A percentile compares a stretch with the other conserved stretches of the same genome.
Conservation (phyloP, 176 grass and related monocot genomes). For the Rhynchospora tenuis region DNA sequence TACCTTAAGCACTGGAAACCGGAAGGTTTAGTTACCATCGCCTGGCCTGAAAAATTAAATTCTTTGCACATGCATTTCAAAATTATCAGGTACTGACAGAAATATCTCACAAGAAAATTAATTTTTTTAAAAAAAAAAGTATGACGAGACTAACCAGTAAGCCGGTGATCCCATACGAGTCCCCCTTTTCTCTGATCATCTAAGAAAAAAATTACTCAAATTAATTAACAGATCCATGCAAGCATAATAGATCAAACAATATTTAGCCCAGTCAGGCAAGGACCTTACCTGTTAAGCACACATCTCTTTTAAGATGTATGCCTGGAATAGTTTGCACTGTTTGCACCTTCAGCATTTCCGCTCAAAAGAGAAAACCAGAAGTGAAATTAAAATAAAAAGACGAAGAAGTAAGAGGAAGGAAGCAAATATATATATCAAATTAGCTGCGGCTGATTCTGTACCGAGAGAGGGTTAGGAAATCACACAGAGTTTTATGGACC, state of each 20-base stretch:
- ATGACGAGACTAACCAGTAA: background rate
- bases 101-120: background rate
- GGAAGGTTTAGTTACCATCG: background rate
- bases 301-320: background rate
- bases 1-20: background rate
- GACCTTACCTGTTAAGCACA: background rate
- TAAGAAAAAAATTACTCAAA: background rate
- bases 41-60: constrained; percentile 2
- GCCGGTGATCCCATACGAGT: background rate
- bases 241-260: background rate
- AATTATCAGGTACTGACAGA: background rate
- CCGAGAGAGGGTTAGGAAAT: background rate
- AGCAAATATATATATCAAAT: background rate
- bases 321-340: background rate
- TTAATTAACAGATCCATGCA: background rate
- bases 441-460: background rate
- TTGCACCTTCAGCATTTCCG: constrained; percentile 10
- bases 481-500: background rate
- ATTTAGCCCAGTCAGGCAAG: background rate
- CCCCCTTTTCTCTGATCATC: background rate
- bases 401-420: background rate
- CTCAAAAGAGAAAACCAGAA: background rate
- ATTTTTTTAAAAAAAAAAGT: background rate
- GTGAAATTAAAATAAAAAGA: constrained; percentile 1
- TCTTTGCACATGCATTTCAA: background rate